Evolutionary conservation across 768 basidiomycete species (phyloP).

Genomic region (Tricholoma flavovirens): DNA sequence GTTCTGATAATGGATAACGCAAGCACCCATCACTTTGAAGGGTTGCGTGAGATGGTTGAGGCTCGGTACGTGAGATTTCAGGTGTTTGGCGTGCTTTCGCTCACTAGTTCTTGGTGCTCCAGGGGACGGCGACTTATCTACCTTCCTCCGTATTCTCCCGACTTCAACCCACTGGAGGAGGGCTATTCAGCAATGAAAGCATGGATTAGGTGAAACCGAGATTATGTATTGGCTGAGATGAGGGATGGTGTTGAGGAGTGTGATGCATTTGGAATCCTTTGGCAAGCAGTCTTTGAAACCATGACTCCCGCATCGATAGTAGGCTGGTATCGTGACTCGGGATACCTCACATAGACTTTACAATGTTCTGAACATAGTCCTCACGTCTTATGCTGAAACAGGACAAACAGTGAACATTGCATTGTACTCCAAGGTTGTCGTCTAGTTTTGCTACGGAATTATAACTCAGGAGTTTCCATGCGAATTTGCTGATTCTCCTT

Average conservation of each 20-base stretch:
- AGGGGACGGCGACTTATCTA: neutral
- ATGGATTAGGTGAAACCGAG: neutral
- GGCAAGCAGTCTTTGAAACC: neutral
- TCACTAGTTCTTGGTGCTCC: too few relatives aligned
- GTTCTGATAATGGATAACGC: slow-evolving; percentile 32
- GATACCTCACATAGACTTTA: neutral
- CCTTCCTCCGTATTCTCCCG: neutral
- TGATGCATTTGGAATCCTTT: neutral
- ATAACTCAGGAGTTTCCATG: neutral
- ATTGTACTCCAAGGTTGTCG: too few relatives aligned
- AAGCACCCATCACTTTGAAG: slow-evolving; percentile 24
- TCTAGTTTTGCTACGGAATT: neutral
- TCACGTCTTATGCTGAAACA: too few relatives aligned
- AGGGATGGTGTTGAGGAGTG: neutral
- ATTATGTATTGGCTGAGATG: neutral
- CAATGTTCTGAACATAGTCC: too few relatives aligned
- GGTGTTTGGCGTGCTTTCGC: too few relatives aligned
- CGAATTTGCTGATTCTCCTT: neutral
- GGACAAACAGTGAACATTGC: too few relatives aligned
- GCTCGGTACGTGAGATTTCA: slow-evolving; percentile 4
- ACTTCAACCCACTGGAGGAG: neutral
- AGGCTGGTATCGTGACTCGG: neutral
- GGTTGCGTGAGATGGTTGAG: slow-evolving; percentile 15
- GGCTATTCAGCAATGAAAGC: neutral
- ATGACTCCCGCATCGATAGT: neutral